Evolutionary conservation across 257 asterid species (phyloP).

Genomic region (Jasminum sambac): DNA sequence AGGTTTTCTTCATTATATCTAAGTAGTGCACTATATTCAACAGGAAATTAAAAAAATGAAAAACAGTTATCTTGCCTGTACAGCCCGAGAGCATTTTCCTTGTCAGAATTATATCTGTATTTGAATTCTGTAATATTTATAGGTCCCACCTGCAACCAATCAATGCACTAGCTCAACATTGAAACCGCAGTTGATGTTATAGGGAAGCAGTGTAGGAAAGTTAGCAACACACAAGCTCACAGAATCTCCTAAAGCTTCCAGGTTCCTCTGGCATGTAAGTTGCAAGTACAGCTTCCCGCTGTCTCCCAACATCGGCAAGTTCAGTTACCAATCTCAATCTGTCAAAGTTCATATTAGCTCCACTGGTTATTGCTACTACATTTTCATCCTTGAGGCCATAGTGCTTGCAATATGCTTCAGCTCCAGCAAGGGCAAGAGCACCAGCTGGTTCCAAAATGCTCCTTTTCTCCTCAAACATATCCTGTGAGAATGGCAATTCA

Average conservation of each 20-base stretch:
- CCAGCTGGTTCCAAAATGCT: slow-evolving; percentile 98
- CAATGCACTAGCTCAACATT: slow-evolving; percentile 14
- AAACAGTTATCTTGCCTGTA: slow-evolving; percentile 59
- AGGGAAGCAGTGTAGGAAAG: background rate
- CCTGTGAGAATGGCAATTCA: slow-evolving; percentile 42
- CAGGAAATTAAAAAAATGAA: background rate
- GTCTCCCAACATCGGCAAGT: slow-evolving; percentile 89
- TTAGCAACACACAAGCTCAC: slow-evolving; percentile 60
- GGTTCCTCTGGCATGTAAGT: slow-evolving; percentile 79
- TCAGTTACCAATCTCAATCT: slow-evolving; percentile 91
- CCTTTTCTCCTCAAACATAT: slow-evolving; percentile 98
- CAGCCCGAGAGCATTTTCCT: slow-evolving; percentile 68
- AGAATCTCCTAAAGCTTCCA: slow-evolving; percentile 71
- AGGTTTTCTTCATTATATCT: background rate
- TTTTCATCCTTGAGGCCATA: slow-evolving; percentile 75
- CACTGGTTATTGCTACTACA: slow-evolving; percentile 87
- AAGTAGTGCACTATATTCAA: background rate
- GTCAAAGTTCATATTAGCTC: slow-evolving; percentile 97
- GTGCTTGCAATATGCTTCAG: slow-evolving; percentile 89
- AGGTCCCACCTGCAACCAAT: slow-evolving; percentile 73
- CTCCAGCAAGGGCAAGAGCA: slow-evolving; percentile 97
- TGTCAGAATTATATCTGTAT: slow-evolving; percentile 68
- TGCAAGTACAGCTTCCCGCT: slow-evolving; percentile 81
- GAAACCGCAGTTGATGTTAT: slow-evolving; percentile 15
- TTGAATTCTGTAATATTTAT: slow-evolving; percentile 82